Evolutionary conservation across 2,329 filamentous ascomycete genomes (phyloP), one percentile per base, ranked within the genome.

Genomic region (Intubia oerlemansii): DNA sequence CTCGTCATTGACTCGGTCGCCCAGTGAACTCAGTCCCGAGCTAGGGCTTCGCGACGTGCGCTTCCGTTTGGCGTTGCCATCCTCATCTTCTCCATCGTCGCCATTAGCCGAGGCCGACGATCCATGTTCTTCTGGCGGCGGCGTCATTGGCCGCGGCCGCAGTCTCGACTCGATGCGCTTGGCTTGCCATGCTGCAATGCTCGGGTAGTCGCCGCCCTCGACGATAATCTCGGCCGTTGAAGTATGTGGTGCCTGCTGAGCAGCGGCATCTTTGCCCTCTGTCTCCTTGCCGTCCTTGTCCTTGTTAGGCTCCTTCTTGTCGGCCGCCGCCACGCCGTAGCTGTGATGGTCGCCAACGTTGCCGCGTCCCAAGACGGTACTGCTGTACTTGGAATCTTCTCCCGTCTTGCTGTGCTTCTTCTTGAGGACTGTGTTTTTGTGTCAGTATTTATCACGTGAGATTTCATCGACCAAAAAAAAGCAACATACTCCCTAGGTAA

Each of bases 391-490:
- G 8, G 74, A 73, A 43, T 91, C 82, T 42, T 90, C 81, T 36
- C 77, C 79, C 1, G 76, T 78, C 41, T 88, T 90, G 52, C 74
- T 82, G 48, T 91, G 79, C 45, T 90, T 92, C 52, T 84, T 88
- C 51, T 91, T 93, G 24, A 95, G 55, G 5, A 71, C 76, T 78
- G 38, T 14, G 13, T 10, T 8, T 24, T 11, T 6, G 10, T 5
- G 24, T n/a, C n/a, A n/a, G n/a, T n/a, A n/a, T n/a, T n/a, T n/a
- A n/a, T n/a, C n/a, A n/a, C n/a, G n/a, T n/a, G n/a, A n/a, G n/a
- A n/a, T n/a, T n/a, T n/a, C n/a, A n/a, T n/a, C n/a, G n/a, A n/a
- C n/a, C n/a, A n/a, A n/a, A n/a, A n/a, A n/a, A n/a, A n/a, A 14
- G 5, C 14, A 10, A 44, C 59, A 43, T 39, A 75, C 71, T 62